Evolutionary conservation across 495 filamentous ascomycete species (phyloP).

Genomic region (Aspergillus asperescens): DNA sequence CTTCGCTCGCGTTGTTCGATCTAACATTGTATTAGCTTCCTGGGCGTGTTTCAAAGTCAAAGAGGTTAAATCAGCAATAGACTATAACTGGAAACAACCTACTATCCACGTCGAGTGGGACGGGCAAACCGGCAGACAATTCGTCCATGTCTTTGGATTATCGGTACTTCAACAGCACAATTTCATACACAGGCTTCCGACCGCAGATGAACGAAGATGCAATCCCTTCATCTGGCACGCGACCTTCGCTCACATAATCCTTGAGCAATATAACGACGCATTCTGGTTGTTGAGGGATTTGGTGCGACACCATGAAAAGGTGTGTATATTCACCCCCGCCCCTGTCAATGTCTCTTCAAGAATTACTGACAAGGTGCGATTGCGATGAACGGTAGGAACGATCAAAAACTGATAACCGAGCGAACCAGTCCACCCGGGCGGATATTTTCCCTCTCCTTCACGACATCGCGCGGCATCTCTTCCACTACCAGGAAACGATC

Average conservation of each 20-base stretch:
- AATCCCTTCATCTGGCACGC: slow-evolving; percentile 17
- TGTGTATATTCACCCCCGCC: not conserved
- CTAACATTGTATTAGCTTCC: slow-evolving; percentile 7
- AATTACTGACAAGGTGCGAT: too few relatives aligned
- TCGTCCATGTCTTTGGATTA: slow-evolving; percentile 8
- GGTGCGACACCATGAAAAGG: slow-evolving; percentile 12
- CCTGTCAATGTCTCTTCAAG: too few relatives aligned
- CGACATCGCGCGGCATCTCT: slow-evolving; percentile 45
- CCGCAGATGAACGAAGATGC: not conserved
- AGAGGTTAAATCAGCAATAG: not conserved
- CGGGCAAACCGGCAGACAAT: not conserved
- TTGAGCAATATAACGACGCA: slow-evolving; percentile 6
- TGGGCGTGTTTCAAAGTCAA: slow-evolving; percentile 19
- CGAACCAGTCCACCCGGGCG: too few relatives aligned
- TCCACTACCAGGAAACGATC: slow-evolving; percentile 43
- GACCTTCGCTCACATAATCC: slow-evolving; percentile 1
- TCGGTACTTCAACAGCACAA: not conserved
- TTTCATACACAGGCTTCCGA: not conserved
- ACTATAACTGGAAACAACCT: slow-evolving; percentile 15
- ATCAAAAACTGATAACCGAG: not conserved
- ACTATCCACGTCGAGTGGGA: slow-evolving; percentile 11
- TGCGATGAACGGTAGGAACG: slow-evolving; percentile 3
- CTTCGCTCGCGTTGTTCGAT: not conserved
- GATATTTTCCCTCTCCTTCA: slow-evolving; percentile 20
- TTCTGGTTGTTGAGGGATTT: slow-evolving; percentile 16